phyloP scores from a whole-genome alignment of 768 basidiomycete genomes.

The Krasilnikovozyma curviuscula region DNA sequence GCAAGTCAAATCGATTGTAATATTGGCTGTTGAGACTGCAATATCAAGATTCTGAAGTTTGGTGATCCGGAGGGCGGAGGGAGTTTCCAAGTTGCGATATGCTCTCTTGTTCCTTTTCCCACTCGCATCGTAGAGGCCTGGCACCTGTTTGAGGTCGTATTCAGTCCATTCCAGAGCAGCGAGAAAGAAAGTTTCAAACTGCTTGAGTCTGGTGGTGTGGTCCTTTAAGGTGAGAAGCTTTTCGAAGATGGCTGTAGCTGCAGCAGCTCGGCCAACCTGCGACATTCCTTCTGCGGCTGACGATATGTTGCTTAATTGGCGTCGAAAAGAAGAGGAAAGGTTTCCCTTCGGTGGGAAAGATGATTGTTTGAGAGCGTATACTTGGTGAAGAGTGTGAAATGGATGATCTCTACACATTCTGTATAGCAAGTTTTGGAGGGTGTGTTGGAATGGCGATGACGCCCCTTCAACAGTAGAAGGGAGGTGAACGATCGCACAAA shows the following conservation, averaged over 20 bases:
- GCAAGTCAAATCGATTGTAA: constrained; percentile 48
- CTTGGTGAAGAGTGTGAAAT: constrained; percentile 78
- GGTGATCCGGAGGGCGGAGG: constrained; percentile 27
- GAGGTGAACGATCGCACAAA: constrained; percentile 55
- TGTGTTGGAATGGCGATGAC: constrained; percentile 33
- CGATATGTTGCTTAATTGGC: neutral
- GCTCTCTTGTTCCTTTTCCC: neutral
- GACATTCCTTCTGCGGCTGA: neutral
- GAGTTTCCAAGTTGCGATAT: neutral
- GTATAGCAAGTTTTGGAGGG: constrained; percentile 44
- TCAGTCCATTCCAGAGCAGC: constrained; percentile 18
- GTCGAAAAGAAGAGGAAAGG: neutral
- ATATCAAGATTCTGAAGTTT: constrained; percentile 40
- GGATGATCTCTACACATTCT: constrained; percentile 73
- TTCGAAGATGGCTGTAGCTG: constrained; percentile 14
- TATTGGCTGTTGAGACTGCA: constrained; percentile 62
- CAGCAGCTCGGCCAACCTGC: constrained; percentile 12
- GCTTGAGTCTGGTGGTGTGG: constrained; percentile 6
- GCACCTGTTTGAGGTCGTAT: neutral
- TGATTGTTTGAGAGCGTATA: constrained; percentile 43
- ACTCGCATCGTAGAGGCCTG: neutral
- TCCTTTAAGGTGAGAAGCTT: neutral
- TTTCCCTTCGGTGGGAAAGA: neutral
- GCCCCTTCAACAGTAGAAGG: constrained; percentile 7
- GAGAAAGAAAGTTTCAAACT: constrained; percentile 12